Conservation (phyloP, 345 rosid genomes). For the Populus deltoides region DNA sequence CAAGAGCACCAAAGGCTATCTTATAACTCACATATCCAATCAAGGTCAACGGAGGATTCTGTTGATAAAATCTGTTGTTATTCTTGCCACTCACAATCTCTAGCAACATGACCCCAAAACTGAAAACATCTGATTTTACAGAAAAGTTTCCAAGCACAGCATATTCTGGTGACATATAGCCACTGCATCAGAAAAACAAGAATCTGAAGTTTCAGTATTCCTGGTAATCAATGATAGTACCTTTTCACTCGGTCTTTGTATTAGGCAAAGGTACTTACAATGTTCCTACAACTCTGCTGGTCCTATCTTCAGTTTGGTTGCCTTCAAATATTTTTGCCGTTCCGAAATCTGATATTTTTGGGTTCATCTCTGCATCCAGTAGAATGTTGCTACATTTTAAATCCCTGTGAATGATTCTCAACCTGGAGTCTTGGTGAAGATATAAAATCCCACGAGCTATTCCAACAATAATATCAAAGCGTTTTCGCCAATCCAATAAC, state of each 20-base stretch:
- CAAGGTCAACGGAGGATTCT: slow-evolving; percentile 7
- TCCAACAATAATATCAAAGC: slow-evolving; percentile 49
- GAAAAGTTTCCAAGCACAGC: slow-evolving; percentile 18
- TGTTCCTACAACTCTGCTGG: slow-evolving; percentile 63
- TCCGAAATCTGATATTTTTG: slow-evolving; percentile 68
- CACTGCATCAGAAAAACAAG: slow-evolving; percentile 2
- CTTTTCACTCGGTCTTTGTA: too few relatives aligned
- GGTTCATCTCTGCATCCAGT: slow-evolving; percentile 45
- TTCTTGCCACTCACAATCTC: slow-evolving; percentile 10
- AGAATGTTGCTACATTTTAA: slow-evolving; percentile 63
- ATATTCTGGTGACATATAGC: neutral
- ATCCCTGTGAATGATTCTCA: slow-evolving; percentile 25
- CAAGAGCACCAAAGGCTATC: neutral
- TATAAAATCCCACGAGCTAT: slow-evolving; percentile 66
- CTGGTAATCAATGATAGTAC: neutral
- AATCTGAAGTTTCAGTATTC: neutral
- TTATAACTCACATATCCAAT: slow-evolving; percentile 9
- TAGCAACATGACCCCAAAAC: slow-evolving; percentile 16
- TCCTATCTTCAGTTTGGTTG: slow-evolving; percentile 49
- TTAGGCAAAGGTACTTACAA: slow-evolving; percentile 40
- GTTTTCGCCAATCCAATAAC: slow-evolving; percentile 45
- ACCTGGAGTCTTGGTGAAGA: slow-evolving; percentile 71
- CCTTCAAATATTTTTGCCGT: slow-evolving; percentile 53
- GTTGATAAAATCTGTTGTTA: slow-evolving; percentile 6
- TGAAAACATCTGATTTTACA: slow-evolving; percentile 23